These are phyloP conservation scores for Ophiostoma sp. DNA, from an alignment of 2,329 filamentous ascomycete species.

Conservation along the genomic window DNA sequence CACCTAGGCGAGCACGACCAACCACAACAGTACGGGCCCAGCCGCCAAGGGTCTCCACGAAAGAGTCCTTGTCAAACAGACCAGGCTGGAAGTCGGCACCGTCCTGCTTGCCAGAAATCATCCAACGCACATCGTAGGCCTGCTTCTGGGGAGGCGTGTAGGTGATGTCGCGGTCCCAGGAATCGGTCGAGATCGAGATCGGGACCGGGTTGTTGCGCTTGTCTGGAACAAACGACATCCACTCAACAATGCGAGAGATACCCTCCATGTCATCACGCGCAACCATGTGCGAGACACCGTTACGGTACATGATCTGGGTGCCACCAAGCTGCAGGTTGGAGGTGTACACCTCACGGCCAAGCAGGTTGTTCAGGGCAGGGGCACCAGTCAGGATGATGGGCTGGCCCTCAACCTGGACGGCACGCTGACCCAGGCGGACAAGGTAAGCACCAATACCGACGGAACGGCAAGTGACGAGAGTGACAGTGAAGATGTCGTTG, in stretches of 20 bases:
- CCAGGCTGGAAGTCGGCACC: constrained; percentile 84
- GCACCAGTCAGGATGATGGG: constrained; percentile 98
- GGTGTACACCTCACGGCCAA: constrained; percentile 97
- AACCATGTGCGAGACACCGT: constrained; percentile 99
- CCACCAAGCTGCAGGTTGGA: constrained; percentile 98
- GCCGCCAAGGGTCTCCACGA: constrained; percentile 92
- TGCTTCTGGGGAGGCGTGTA: constrained; percentile 82
- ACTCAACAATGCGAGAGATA: constrained; percentile 96
- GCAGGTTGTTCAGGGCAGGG: constrained; percentile 94
- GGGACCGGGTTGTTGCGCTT: constrained; percentile 91
- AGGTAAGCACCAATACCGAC: constrained; percentile 99
- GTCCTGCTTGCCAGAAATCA: constrained; percentile 85
- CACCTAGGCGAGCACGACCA: constrained; percentile 91
- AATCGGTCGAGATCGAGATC: constrained; percentile 81
- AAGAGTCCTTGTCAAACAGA: constrained; percentile 95
- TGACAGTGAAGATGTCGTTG: constrained; percentile 98
- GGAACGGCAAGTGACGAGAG: constrained; percentile 94
- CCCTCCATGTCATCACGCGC: constrained; percentile 96
- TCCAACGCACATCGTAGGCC: constrained; percentile 88
- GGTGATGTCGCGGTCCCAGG: constrained; percentile 88
- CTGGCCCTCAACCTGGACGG: constrained; percentile 97
- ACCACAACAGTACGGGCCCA: constrained; percentile 98
- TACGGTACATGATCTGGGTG: constrained; percentile 99
- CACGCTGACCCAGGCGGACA: constrained; percentile 95
- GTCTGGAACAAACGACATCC: constrained; percentile 96